phyloP scores from a whole-genome alignment of 2,329 filamentous ascomycete genomes.

The Fusarium sp. region DNA sequence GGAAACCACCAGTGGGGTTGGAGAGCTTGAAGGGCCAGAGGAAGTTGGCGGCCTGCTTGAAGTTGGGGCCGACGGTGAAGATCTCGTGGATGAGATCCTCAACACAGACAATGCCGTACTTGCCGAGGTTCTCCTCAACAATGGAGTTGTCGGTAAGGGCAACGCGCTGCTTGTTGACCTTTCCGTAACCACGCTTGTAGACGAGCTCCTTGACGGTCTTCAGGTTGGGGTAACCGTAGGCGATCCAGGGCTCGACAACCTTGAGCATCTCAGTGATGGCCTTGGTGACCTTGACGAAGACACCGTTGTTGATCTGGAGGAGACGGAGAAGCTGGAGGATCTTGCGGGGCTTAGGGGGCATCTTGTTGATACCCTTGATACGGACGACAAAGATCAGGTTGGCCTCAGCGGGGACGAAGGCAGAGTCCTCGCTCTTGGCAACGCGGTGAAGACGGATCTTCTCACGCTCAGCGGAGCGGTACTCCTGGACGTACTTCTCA shows the following conservation, averaged over 20 bases:
- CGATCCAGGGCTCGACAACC: slow-evolving; percentile 98
- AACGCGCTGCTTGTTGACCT: slow-evolving; percentile 98
- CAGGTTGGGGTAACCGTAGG: slow-evolving; percentile 99
- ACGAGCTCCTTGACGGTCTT: slow-evolving; percentile 99
- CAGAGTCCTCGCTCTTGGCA: slow-evolving; percentile 91
- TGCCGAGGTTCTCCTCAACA: slow-evolving; percentile 95
- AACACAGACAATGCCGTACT: slow-evolving; percentile 99
- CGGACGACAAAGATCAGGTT: slow-evolving; percentile 98
- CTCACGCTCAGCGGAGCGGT: slow-evolving; percentile 98
- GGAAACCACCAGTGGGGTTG: slow-evolving; percentile 98
- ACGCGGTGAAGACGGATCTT: slow-evolving; percentile 93
- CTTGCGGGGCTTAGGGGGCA: slow-evolving; percentile 99
- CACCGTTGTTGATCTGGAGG: slow-evolving; percentile 99
- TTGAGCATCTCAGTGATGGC: slow-evolving; percentile 97
- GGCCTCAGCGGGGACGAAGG: slow-evolving; percentile 93
- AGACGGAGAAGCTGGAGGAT: slow-evolving; percentile 99
- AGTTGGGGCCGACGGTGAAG: slow-evolving; percentile 98
- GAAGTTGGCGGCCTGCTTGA: slow-evolving; percentile 99
- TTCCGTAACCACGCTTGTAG: slow-evolving; percentile 99
- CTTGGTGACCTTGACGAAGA: slow-evolving; percentile 98
- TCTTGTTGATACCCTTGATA: slow-evolving; percentile 99
- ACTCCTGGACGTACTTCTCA: slow-evolving; percentile 99
- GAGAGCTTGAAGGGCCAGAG: slow-evolving; percentile 99
- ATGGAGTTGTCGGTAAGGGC: slow-evolving; percentile 97
- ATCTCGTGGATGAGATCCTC: slow-evolving; percentile 99